Evolutionary conservation across 2,329 filamentous ascomycete genomes (phyloP).

Genomic region (Hortaea sp.): DNA sequence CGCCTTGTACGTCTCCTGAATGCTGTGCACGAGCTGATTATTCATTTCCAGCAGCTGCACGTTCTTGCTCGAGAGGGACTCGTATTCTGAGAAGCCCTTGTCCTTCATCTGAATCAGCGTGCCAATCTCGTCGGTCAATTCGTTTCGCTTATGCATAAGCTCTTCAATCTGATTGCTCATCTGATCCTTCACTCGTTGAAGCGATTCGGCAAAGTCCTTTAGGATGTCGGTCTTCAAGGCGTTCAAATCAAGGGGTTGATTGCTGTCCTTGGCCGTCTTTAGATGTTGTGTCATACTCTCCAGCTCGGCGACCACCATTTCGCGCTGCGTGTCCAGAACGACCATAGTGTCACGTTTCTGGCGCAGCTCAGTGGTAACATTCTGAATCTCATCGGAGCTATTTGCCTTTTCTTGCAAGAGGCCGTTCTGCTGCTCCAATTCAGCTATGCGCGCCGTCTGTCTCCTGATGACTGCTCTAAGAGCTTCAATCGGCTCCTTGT

Average conservation of each 20-base stretch:
- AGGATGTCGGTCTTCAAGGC: slow-evolving; percentile 55
- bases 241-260: slow-evolving; percentile 67
- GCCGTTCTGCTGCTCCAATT: slow-evolving; percentile 72
- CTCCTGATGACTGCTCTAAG: slow-evolving; percentile 55
- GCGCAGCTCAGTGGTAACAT: slow-evolving; percentile 74
- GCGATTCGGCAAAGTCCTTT: slow-evolving; percentile 51
- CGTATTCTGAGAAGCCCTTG: slow-evolving; percentile 88
- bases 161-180: slow-evolving; percentile 69
- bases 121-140: slow-evolving; percentile 74
- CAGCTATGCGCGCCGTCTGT: slow-evolving; percentile 72
- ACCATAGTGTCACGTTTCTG: slow-evolving; percentile 96
- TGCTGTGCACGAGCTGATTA: slow-evolving; percentile 87
- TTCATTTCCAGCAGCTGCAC: slow-evolving; percentile 90
- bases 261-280: slow-evolving; percentile 72
- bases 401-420: slow-evolving; percentile 44
- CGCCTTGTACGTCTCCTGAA: slow-evolving; percentile 84
- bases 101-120: slow-evolving; percentile 78
- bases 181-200: slow-evolving; percentile 68
- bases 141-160: slow-evolving; percentile 77
- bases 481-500: slow-evolving; percentile 35
- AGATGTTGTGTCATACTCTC: slow-evolving; percentile 84
- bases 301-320: slow-evolving; percentile 88
- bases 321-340: slow-evolving; percentile 83
- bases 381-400: slow-evolving; percentile 53
- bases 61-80: slow-evolving; percentile 89